phyloP scores from a whole-genome alignment of 1,284 basidiomycete species.

The Leccinum pachyderme region DNA sequence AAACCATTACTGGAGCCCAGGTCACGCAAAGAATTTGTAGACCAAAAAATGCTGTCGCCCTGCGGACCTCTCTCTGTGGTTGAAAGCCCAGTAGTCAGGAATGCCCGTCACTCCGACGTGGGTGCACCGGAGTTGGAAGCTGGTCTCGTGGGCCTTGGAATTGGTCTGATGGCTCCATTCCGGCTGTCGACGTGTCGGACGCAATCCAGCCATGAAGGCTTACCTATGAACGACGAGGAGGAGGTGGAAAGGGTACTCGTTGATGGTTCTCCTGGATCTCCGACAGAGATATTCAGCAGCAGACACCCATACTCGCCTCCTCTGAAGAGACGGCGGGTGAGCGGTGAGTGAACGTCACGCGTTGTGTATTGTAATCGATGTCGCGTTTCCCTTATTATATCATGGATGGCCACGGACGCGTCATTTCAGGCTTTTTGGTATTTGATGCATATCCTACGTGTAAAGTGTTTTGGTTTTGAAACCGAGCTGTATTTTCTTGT shows the following conservation, averaged over 20 bases:
- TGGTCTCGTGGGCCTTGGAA: constrained; percentile 41
- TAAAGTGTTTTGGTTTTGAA: constrained; percentile 37
- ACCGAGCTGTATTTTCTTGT: constrained; percentile 27
- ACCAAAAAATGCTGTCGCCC: constrained; percentile 16
- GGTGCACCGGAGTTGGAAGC: constrained; percentile 32
- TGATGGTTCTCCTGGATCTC: constrained; percentile 23
- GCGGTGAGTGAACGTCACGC: constrained; percentile 18
- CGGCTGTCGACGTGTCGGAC: constrained; percentile 34
- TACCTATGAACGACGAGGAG: constrained; percentile 30
- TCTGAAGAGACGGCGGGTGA: constrained; percentile 44
- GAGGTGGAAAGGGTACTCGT: constrained; percentile 32
- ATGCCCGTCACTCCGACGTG: constrained; percentile 32
- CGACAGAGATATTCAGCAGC: constrained; percentile 22
- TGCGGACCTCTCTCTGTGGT: constrained; percentile 40
- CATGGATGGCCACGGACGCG: constrained; percentile 12
- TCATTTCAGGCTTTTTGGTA: constrained; percentile 13
- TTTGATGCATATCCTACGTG: constrained; percentile 30
- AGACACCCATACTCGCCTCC: constrained; percentile 39
- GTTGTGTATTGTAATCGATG: constrained; percentile 11
- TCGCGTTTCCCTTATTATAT: constrained; percentile 17
- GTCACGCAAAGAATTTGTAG: constrained; percentile 5
- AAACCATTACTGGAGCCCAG: constrained; percentile 24
- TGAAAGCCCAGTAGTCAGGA: constrained; percentile 63
- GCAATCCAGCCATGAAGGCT: constrained; percentile 19
- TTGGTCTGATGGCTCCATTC: constrained; percentile 58